Conservation (phyloP, 2,329 filamentous ascomycete genomes). For the Alternaria infectoria region DNA sequence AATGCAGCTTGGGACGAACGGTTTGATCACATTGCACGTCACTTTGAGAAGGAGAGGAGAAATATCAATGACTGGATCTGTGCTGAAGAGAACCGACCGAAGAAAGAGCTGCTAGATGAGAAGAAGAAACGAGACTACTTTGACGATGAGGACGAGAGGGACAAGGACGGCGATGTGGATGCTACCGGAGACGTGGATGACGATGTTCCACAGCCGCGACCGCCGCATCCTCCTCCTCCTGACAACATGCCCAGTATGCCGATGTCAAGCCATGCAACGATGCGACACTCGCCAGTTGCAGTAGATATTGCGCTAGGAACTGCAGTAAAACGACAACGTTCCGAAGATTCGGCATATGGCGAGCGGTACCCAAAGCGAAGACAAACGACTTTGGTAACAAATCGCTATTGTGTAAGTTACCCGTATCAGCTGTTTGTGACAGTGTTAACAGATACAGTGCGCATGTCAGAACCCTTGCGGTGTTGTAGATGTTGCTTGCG, state of each 20-base stretch:
- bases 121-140: constrained; percentile 28
- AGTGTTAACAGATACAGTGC: constrained; percentile 12
- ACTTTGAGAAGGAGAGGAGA: constrained; percentile 64
- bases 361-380: background rate
- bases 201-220: background rate
- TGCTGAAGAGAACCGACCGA: constrained; percentile 45
- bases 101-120: constrained; percentile 34
- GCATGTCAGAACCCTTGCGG: background rate
- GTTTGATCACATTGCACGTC: constrained; percentile 77
- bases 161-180: constrained; percentile 8
- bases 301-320: background rate
- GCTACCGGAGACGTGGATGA: constrained; percentile 7
- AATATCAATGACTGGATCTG: constrained; percentile 65
- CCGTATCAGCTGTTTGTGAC: background rate
- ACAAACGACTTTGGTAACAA: background rate
- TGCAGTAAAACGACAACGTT: background rate
- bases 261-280: background rate
- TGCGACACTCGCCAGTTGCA: background rate
- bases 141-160: constrained; percentile 19
- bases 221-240: background rate
- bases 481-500: constrained; percentile 5
- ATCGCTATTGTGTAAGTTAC: constrained; percentile 16
- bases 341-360: background rate
- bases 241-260: background rate
- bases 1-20: constrained; percentile 65